Evolutionary conservation across 106 monocot genomes (phyloP), one percentile per base, ranked within the genome.

Genomic region (Acorus calamus): DNA sequence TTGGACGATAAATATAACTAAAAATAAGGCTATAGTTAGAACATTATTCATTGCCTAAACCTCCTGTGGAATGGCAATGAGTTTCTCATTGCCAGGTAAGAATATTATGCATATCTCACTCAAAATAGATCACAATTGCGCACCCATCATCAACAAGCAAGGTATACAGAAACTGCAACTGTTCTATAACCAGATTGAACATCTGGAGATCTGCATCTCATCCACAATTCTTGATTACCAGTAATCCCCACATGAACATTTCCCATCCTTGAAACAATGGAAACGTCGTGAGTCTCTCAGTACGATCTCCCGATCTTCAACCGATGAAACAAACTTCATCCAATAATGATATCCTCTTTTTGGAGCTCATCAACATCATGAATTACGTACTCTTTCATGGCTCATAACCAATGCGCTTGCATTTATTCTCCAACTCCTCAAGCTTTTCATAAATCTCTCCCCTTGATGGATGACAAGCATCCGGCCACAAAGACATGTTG

Each of bases 191-290:
- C 28, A 28, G 28, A 28, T 28, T 28, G 28, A 28, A 28, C 28
- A 28, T 28, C 28, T 28, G 28, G 28, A 28, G 28, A 28, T 28
- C 28, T 28, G 28, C 28, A 28, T 28, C 28, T 28, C 28, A 28
- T 28, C 28, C 28, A 28, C 28, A 28, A 28, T 28, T 28, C 28
- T 28, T 28, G 1, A 28, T 28, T 1, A 77, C 77, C 77, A 77
- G 7, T 71, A 71, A 52, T 71, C 77, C 11, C 71, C 71, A 67
- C 77, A 77, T 1, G 77, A 71, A 65, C 77, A 77, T 45, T 14
- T 67, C 11, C 77, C 77, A 51, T 67, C 56, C 9, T 44, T 71
- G 43, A 77, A 77, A 43, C 42, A 44, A 57, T 77, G 77, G 57
- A 77, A 77, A 10, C 77, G 59, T 14, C 46, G 53, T 0, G 66